These are phyloP conservation scores for Primulina tabacum DNA, from an alignment of 257 asterid species.

Conservation along the genomic window DNA sequence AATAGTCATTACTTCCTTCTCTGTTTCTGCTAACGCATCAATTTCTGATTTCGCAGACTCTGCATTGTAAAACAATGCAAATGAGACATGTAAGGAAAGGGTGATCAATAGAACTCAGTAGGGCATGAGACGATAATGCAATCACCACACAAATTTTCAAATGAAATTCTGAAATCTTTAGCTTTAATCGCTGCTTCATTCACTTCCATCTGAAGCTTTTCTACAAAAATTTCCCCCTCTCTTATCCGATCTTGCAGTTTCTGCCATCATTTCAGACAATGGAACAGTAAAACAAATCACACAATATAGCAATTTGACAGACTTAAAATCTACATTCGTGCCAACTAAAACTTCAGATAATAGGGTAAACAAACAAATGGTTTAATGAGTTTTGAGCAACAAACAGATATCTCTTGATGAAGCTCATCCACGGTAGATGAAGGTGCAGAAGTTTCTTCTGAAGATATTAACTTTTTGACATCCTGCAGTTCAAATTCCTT, in stretches of 20 bases:
- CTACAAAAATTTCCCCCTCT: slow-evolving; percentile 47
- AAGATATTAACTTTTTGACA: slow-evolving; percentile 47
- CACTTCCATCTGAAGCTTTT: slow-evolving; percentile 46
- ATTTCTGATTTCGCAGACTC: slow-evolving; percentile 69
- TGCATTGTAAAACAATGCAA: slow-evolving; percentile 28
- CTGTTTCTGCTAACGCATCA: slow-evolving; percentile 69
- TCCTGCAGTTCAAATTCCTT: slow-evolving; percentile 60
- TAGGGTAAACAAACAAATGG: slow-evolving; percentile 5
- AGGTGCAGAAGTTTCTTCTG: slow-evolving; percentile 49
- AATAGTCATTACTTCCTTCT: slow-evolving; percentile 48
- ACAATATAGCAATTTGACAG: slow-evolving; percentile 17
- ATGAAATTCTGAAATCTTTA: slow-evolving; percentile 40
- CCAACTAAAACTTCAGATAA: slow-evolving; percentile 15
- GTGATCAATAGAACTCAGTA: slow-evolving; percentile 20
- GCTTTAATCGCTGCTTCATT: slow-evolving; percentile 56
- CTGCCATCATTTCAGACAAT: slow-evolving; percentile 40
- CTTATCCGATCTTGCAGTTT: slow-evolving; percentile 49
- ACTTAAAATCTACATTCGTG: slow-evolving; percentile 22
- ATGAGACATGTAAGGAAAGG: slow-evolving; percentile 20
- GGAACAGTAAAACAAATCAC: slow-evolving; percentile 5
- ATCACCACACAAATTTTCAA: slow-evolving; percentile 64
- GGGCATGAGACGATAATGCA: slow-evolving; percentile 21
- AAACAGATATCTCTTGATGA: slow-evolving; percentile 64
- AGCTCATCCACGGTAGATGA: slow-evolving; percentile 64
- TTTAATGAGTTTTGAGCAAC: slow-evolving; percentile 31